Evolutionary conservation across 495 filamentous ascomycete genomes (phyloP).

Genomic region (Poronia punctata): DNA sequence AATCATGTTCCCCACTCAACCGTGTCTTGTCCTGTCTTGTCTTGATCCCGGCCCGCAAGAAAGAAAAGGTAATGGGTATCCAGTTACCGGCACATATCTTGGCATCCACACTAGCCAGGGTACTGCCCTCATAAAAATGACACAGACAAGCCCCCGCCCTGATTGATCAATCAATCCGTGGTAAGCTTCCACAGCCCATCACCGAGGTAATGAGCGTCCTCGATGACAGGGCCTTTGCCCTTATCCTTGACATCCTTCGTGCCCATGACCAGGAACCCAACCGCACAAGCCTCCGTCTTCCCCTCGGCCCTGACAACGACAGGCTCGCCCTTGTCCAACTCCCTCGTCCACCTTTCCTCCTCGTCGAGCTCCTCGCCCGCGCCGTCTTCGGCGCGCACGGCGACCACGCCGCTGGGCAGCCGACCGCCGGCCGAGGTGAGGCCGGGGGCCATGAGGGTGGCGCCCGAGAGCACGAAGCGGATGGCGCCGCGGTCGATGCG

Average conservation of each 20-base stretch:
- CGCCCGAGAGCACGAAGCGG: slow-evolving; percentile 88
- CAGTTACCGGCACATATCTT: no score
- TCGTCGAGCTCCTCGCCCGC: slow-evolving; percentile 38
- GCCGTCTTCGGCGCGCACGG: slow-evolving; percentile 32
- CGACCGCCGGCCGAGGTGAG: slow-evolving; percentile 74
- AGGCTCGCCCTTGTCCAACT: slow-evolving; percentile 68
- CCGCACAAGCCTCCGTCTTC: slow-evolving; percentile 82
- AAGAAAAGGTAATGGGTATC: no score
- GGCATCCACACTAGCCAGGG: no score
- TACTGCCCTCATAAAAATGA: no score
- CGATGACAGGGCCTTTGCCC: slow-evolving; percentile 86
- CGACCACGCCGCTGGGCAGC: slow-evolving; percentile 51
- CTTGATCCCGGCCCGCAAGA: no score
- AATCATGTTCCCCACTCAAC: no score
- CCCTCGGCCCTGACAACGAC: slow-evolving; percentile 90
- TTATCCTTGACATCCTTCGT: slow-evolving; percentile 89
- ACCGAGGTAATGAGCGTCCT: slow-evolving; percentile 86
- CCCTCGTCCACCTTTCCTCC: slow-evolving; percentile 45
- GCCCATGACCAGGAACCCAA: slow-evolving; percentile 77
- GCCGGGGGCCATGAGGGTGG: slow-evolving; percentile 91
- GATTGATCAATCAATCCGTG: slow-evolving; percentile 49
- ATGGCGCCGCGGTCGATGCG: slow-evolving; percentile 91
- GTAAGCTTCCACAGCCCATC: slow-evolving; percentile 86
- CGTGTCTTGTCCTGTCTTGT: no score
- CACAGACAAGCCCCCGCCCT: no score